phyloP scores from a whole-genome alignment of 2,329 filamentous ascomycete genomes.

The Ophidiomyces ophidiicola region DNA sequence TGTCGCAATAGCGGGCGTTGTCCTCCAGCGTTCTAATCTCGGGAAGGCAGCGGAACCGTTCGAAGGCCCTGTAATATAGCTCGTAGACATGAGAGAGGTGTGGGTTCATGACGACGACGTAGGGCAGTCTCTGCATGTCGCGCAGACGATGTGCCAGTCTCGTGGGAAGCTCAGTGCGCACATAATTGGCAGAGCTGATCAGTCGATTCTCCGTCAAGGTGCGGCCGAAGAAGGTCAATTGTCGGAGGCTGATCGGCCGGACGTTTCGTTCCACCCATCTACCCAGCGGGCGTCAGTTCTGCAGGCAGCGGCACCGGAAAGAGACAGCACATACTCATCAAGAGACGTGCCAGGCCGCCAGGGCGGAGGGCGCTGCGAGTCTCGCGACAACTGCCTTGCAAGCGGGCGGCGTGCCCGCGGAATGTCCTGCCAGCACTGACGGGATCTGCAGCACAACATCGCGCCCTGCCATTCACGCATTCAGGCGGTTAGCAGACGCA shows the following conservation, averaged over 20 bases:
- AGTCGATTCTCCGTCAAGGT: slow-evolving; percentile 81
- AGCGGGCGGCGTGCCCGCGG: slow-evolving; percentile 18
- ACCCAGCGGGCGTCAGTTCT: slow-evolving; percentile 16
- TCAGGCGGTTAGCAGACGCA: slow-evolving; percentile 13
- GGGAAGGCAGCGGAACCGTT: slow-evolving; percentile 69
- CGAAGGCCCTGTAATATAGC: slow-evolving; percentile 93
- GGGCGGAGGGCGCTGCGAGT: slow-evolving; percentile 29
- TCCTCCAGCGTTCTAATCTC: slow-evolving; percentile 79
- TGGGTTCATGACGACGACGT: slow-evolving; percentile 87
- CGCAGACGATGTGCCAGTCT: slow-evolving; percentile 84
- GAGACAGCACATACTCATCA: slow-evolving; percentile 41
- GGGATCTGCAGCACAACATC: slow-evolving; percentile 28
- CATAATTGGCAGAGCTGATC: slow-evolving; percentile 93
- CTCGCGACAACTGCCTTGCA: slow-evolving; percentile 21
- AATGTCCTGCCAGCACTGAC: slow-evolving; percentile 24
- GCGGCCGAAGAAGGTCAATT: slow-evolving; percentile 93
- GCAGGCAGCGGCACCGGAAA: not conserved
- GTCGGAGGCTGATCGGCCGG: slow-evolving; percentile 86
- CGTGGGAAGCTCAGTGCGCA: slow-evolving; percentile 83
- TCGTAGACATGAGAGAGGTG: slow-evolving; percentile 94
- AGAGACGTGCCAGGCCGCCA: slow-evolving; percentile 48
- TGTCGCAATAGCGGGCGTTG: slow-evolving; percentile 74
- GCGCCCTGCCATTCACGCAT: slow-evolving; percentile 24
- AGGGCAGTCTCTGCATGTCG: slow-evolving; percentile 93
- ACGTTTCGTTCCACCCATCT: slow-evolving; percentile 92